These are phyloP conservation scores for Botrytis hyacinthi DNA, from an alignment of 2,329 filamentous ascomycete genomes.

Conservation along the genomic window DNA sequence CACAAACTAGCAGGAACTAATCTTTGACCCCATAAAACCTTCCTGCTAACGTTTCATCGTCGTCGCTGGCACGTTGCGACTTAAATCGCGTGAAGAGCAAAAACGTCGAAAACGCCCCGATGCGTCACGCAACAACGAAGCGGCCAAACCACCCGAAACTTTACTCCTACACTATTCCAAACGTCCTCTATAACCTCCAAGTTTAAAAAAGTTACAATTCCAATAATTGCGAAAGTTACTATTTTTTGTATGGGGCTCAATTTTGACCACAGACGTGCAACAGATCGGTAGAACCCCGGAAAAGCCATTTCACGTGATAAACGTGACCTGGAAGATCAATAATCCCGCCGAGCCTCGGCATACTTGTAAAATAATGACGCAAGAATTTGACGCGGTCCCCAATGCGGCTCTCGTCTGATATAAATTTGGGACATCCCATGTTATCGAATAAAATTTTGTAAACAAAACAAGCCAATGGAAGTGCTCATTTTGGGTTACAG, in stretches of 20 bases:
- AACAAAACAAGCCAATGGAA: background rate
- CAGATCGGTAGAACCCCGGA: background rate
- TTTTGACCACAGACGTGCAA: background rate
- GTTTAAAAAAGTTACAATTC: background rate
- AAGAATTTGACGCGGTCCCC: background rate
- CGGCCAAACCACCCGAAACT: background rate
- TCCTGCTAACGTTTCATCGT: background rate
- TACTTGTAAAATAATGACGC: too few species aligned
- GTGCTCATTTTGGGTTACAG: too few species aligned
- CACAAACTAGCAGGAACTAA: background rate
- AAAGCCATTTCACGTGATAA: fast-evolving
- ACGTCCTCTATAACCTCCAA: background rate
- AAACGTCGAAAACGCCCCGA: background rate
- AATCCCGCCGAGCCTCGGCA: background rate
- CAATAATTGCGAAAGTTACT: background rate
- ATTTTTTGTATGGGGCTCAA: background rate
- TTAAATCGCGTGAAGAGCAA: background rate
- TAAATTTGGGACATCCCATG: background rate
- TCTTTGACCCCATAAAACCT: background rate
- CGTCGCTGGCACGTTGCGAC: background rate
- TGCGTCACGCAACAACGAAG: background rate
- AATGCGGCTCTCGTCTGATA: background rate
- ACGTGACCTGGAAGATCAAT: background rate
- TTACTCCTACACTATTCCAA: background rate
- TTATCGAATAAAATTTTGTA: background rate